phyloP scores from a whole-genome alignment of 1,139 yeast genomes.

The Blastobotrys illinoisensis region DNA sequence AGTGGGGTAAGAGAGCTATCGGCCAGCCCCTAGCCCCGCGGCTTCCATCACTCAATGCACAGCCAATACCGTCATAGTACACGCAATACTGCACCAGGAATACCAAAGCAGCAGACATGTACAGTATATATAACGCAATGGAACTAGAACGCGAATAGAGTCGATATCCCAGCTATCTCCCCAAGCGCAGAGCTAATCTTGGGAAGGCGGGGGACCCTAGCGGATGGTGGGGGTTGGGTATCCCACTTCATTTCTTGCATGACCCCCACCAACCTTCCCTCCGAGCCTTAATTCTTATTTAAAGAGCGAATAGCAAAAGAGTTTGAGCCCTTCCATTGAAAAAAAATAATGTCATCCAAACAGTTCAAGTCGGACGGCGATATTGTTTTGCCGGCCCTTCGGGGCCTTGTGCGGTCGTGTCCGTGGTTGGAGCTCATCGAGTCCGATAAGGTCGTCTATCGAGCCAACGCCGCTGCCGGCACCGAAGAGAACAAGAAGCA shows the following conservation, averaged over 20 bases:
- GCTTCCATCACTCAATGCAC: too few relatives aligned
- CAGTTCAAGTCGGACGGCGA: conserved; percentile 42
- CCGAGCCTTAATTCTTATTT: background rate
- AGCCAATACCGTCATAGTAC: too few relatives aligned
- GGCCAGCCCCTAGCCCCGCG: too few relatives aligned
- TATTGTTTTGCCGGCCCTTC: conserved; percentile 57
- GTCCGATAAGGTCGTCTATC: conserved; percentile 61
- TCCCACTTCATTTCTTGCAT: background rate
- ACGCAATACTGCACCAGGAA: too few relatives aligned
- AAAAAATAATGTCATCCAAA: conserved; percentile 14
- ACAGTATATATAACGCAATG: too few relatives aligned
- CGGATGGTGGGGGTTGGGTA: background rate
- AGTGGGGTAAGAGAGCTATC: too few relatives aligned
- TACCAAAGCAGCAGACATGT: too few relatives aligned
- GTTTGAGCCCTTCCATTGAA: background rate
- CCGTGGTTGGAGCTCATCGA: conserved; percentile 61
- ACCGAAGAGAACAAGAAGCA: conserved; percentile 18
- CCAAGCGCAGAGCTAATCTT: background rate
- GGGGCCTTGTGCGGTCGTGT: conserved; percentile 64
- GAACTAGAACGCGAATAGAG: too few relatives aligned
- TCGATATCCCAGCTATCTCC: too few relatives aligned
- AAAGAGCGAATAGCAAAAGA: background rate
- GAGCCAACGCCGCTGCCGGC: conserved; percentile 16
- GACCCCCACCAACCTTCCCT: background rate
- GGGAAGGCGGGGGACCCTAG: background rate